Evolutionary conservation across 306 rosid species (phyloP), one percentile per base, ranked within the genome.

Genomic region (Senna tora): DNA sequence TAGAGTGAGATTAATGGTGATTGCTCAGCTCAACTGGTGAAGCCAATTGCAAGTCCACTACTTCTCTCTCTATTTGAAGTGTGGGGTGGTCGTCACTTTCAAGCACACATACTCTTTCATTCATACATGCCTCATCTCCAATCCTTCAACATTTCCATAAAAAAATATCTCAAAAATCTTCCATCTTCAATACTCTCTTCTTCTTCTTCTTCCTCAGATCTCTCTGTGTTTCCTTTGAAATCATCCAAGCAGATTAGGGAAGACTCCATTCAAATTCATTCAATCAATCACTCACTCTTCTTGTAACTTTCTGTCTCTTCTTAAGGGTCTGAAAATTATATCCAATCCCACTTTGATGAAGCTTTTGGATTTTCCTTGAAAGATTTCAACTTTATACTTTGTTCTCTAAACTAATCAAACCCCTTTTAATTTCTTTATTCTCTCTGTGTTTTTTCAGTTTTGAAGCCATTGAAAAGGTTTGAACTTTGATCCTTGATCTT

Each of bases 1-100:
- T n/a, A n/a, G n/a, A n/a, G n/a, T n/a, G 46, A 10, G 46, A 41
- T 41, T 0, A 10, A 25, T 25, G 30, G 30, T 25, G 2, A 3
- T 25, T 25, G 30, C 46, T 10, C 43, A 58, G 0, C 21, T 58
- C 65, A 58, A 32, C 21, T 15, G 22, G 11, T 32, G 12, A 15
- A 58, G 22, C 43, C 13, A 7, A 14, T 30, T 30, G 22, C 21
- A 30, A 32, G 17, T 15, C 12, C 49, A 7, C 0, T 14, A 14
- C 32, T 49, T 20, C 32, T 66, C 72, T 71, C 81, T 89, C 39
- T 81, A 84, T 90, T 77, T 84, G 80, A 79, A 80, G 84, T 28
- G 51, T 68, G 76, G 54, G 30, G 63, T 62, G 68, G 75, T 88
- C 84, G 82, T 84, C 86, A 75, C 69, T 77, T 51, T 79, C 83